phyloP scores from a whole-genome alignment of 306 rosid genomes.

The Castanea crenata region DNA sequence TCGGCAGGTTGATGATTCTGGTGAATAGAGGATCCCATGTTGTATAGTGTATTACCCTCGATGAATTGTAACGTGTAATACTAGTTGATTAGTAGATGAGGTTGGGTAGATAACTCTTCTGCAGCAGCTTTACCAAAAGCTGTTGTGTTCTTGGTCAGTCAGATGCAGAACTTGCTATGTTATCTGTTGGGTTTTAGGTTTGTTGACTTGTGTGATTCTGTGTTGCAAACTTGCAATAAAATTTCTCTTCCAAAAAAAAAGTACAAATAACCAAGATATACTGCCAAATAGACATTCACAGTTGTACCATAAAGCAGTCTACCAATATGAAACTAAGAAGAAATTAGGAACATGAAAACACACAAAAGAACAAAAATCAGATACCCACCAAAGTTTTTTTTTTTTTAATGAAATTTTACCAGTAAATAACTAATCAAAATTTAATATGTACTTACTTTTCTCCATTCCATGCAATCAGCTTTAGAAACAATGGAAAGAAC shows the following conservation, averaged over 20 bases:
- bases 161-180: too few species aligned
- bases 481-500: conserved; percentile 93
- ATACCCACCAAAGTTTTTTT: background rate
- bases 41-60: too few species aligned
- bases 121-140: too few species aligned
- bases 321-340: background rate
- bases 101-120: too few species aligned
- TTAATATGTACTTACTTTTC: conserved; percentile 51
- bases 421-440: conserved; percentile 6
- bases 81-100: too few species aligned
- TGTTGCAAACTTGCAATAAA: too few species aligned
- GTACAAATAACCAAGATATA: background rate
- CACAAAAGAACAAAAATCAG: background rate
- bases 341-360: background rate
- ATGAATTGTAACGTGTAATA: too few species aligned
- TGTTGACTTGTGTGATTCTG: too few species aligned
- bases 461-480: conserved; percentile 92
- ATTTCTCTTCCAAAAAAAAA: background rate
- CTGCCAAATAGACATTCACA: background rate
- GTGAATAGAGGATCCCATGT: too few species aligned
- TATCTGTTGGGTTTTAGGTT: too few species aligned
- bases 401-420: background rate
- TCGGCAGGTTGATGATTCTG: too few species aligned
- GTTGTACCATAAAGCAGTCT: background rate
- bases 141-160: too few species aligned